Percentiles rank a stretch among this genome's conserved stretches.
phyloP scores from a whole-genome alignment of 352 stramenopile genomes.

The Elongisporangium anandrum region DNA sequence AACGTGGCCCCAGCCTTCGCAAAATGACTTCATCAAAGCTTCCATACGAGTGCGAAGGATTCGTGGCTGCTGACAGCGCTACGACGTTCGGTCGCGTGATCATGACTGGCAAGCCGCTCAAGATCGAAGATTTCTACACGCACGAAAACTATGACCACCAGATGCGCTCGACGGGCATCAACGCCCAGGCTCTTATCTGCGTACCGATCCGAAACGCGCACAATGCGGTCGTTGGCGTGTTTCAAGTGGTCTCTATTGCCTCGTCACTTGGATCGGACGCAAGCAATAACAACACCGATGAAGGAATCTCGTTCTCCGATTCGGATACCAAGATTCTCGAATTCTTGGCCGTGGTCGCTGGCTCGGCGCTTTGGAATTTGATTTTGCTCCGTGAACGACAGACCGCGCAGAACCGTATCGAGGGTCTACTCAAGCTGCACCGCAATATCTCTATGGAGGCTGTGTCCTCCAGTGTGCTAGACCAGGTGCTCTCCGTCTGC shows the following conservation, averaged over 20 bases:
- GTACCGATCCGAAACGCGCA: conserved; percentile 69
- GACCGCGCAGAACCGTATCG: conserved; percentile 61
- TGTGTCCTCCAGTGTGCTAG: conserved; percentile 46
- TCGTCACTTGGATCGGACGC: conserved; percentile 3
- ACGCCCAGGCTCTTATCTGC: conserved; percentile 44
- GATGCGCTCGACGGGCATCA: conserved; percentile 29
- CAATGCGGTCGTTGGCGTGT: conserved; percentile 44
- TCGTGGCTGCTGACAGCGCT: conserved; percentile 44
- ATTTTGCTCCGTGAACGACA: conserved; percentile 57
- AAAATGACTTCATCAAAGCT: conserved; percentile 9
- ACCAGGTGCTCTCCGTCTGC: conserved; percentile 66
- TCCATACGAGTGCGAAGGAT: conserved; percentile 46
- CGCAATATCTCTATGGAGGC: conserved; percentile 71
- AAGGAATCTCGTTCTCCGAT: conserved; percentile 24
- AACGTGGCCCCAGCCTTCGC: not conserved
- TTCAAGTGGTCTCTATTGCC: conserved; percentile 34
- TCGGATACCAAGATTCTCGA: conserved; percentile 42
- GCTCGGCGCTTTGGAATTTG: conserved; percentile 66
- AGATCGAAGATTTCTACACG: conserved; percentile 55
- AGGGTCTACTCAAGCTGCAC: conserved; percentile 62
- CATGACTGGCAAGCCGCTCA: conserved; percentile 51
- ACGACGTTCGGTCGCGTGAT: conserved; percentile 65
- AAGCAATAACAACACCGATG: not conserved
- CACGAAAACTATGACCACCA: conserved; percentile 48
- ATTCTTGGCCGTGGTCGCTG: conserved; percentile 52